Conservation (phyloP, 78 protist species). For the Cyanophora paradoxa region DNA sequence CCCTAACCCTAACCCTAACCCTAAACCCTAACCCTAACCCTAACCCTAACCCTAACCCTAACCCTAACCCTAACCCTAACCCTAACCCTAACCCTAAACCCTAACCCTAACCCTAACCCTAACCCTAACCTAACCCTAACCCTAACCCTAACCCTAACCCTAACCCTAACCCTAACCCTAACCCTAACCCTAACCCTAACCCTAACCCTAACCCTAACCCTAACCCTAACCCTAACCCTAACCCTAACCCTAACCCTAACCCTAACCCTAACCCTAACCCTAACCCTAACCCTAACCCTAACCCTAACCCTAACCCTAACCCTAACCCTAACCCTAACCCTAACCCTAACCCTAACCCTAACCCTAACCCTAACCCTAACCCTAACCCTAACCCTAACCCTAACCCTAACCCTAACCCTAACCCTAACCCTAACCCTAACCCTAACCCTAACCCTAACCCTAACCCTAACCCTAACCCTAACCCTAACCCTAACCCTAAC, state of each 20-base stretch:
- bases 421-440: slow-evolving; percentile 5
- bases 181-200: slow-evolving; percentile 5
- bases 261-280: slow-evolving; percentile 6
- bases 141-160: slow-evolving; percentile 6
- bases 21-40: slow-evolving; percentile 5
- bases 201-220: slow-evolving; percentile 6
- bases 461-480: slow-evolving; percentile 5
- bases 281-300: slow-evolving; percentile 5
- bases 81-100: slow-evolving; percentile 5
- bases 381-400: slow-evolving; percentile 6
- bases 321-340: slow-evolving; percentile 6
- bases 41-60: slow-evolving; percentile 5
- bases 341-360: slow-evolving; percentile 5
- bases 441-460: slow-evolving; percentile 6
- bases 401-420: slow-evolving; percentile 5
- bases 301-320: slow-evolving; percentile 5
- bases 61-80: slow-evolving; percentile 5
- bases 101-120: background rate
- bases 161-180: slow-evolving; percentile 5
- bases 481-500: slow-evolving; percentile 3
- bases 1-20: slow-evolving; percentile 6
- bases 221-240: slow-evolving; percentile 5
- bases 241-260: slow-evolving; percentile 5
- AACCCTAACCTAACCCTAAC: slow-evolving; percentile 4
- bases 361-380: slow-evolving; percentile 5